Evolutionary conservation across 2,329 filamentous ascomycete genomes (phyloP).

Genomic region (Colletotrichum brevisporum): DNA sequence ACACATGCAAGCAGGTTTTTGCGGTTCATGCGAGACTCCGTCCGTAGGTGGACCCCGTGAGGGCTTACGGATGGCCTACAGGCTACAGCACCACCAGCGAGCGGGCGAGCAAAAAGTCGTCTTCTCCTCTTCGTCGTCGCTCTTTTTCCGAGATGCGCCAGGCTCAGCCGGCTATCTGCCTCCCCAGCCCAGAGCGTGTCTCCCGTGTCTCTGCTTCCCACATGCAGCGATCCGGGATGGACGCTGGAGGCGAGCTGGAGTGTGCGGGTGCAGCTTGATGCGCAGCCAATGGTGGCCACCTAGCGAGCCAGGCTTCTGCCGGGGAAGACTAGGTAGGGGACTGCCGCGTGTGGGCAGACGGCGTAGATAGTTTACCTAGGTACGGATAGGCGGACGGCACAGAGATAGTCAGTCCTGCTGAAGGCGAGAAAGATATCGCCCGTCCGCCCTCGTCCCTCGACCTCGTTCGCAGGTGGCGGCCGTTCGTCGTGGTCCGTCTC

Average conservation of each 20-base stretch:
- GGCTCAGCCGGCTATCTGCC: too few relatives aligned
- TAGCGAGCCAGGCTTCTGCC: constrained; percentile 30
- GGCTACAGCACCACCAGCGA: not conserved
- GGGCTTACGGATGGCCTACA: constrained; percentile 1
- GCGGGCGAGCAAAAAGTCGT: not conserved
- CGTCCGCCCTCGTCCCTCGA: not conserved
- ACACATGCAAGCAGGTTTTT: constrained; percentile 42
- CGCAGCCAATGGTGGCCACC: constrained; percentile 14
- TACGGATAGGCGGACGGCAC: too few relatives aligned
- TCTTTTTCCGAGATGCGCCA: not conserved
- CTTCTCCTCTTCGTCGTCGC: not conserved
- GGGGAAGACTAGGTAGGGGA: constrained; percentile 8
- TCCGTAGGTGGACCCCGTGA: constrained; percentile 21
- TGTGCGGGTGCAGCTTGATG: constrained; percentile 26
- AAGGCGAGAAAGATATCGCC: not conserved
- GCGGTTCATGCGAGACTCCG: constrained; percentile 40
- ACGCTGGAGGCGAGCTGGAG: constrained; percentile 30
- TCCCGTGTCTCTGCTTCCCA: constrained; percentile 1
- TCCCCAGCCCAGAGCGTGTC: too few relatives aligned
- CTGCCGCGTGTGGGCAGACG: constrained; percentile 7
- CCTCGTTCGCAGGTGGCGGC: constrained; percentile 12
- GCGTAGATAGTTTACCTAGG: not conserved
- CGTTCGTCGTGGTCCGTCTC: constrained; percentile 26
- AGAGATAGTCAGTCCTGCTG: too few relatives aligned
- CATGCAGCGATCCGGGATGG: constrained; percentile 17